These are phyloP conservation scores for Solanum lycopersicoides DNA, from an alignment of 257 asterid genomes.

Conservation along the genomic window DNA sequence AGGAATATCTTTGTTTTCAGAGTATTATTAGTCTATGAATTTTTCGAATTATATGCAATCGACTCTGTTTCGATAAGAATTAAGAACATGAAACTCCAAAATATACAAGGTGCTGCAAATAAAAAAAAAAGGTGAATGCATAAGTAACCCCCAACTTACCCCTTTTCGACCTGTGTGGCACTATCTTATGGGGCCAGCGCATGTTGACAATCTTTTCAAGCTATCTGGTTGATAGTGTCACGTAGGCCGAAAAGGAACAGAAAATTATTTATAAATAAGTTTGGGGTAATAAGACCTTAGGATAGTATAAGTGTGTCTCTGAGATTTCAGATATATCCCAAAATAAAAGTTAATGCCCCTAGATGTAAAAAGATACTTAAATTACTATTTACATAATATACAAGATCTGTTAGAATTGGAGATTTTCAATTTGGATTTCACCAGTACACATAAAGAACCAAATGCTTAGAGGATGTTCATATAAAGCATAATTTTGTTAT, in stretches of 20 bases:
- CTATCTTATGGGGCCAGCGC: too few relatives aligned
- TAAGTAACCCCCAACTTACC: too few relatives aligned
- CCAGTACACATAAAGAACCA: not conserved
- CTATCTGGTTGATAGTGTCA: too few relatives aligned
- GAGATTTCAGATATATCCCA: too few relatives aligned
- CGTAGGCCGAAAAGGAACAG: too few relatives aligned
- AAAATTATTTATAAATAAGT: too few relatives aligned
- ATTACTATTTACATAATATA: not conserved
- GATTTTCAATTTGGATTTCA: not conserved
- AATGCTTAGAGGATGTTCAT: not conserved
- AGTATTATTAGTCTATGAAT: not conserved
- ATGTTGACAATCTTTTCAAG: too few relatives aligned
- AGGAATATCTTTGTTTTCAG: not conserved
- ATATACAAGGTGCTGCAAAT: not conserved
- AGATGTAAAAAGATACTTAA: not conserved
- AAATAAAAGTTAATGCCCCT: not conserved
- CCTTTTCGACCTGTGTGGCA: too few relatives aligned
- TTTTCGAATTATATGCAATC: fast-evolving
- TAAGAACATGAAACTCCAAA: not conserved
- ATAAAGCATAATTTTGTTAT: not conserved
- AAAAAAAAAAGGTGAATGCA: not conserved
- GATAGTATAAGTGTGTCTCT: too few relatives aligned
- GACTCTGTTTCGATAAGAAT: not conserved
- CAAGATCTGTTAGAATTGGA: not conserved
- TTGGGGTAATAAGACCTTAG: too few relatives aligned